Conservation (phyloP, 305 asterid species). For the Andrographis paniculata region DNA sequence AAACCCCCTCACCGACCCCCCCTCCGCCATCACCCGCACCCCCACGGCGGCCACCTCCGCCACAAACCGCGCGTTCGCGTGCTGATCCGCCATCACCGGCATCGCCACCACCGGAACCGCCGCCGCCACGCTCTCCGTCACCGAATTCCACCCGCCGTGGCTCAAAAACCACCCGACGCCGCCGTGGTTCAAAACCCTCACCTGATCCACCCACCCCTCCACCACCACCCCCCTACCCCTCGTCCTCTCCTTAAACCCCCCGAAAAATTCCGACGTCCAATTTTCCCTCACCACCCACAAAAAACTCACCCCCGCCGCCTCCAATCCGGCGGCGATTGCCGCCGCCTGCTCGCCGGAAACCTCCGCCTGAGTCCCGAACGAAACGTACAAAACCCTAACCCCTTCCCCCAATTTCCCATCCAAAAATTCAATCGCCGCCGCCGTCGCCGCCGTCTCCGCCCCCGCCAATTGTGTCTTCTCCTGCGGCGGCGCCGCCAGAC, state of each 20-base stretch:
- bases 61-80: conserved; percentile 33
- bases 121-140: conserved; percentile 20
- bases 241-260: conserved; percentile 14
- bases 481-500: conserved; percentile 21
- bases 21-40: conserved; percentile 33
- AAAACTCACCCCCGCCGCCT: conserved; percentile 20
- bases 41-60: conserved; percentile 34
- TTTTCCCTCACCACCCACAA: conserved; percentile 26
- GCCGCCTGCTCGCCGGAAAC: conserved; percentile 21
- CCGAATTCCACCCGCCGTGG: conserved; percentile 39
- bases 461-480: too few relatives aligned
- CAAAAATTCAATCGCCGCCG: conserved; percentile 29
- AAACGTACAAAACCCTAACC: conserved; percentile 24
- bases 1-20: conserved; percentile 41
- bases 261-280: not conserved
- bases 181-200: conserved; percentile 22
- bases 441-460: not conserved
- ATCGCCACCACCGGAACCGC: conserved; percentile 1
- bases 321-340: conserved; percentile 26
- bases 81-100: conserved; percentile 30
- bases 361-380: conserved; percentile 38
- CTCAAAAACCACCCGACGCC: conserved; percentile 25
- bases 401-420: conserved; percentile 27
- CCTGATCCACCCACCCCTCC: conserved; percentile 32
- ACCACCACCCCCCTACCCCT: conserved; percentile 21